These are phyloP conservation scores for Sugiyamaella japonica DNA, from an alignment of 1,139 yeast species.

Conservation along the genomic window DNA sequence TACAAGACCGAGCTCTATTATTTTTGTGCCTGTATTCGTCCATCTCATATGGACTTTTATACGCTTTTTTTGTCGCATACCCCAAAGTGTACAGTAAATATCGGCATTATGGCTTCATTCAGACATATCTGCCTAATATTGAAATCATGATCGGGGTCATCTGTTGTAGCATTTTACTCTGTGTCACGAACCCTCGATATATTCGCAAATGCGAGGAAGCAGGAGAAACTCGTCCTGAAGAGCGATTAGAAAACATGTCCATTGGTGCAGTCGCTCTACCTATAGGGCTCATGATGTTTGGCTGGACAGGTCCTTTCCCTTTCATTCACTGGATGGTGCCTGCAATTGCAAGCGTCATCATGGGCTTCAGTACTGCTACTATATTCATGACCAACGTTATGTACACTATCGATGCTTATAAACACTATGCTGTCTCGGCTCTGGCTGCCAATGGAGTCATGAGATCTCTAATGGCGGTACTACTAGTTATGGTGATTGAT, in stretches of 20 bases:
- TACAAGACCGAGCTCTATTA: constrained; percentile 12
- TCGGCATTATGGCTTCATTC: constrained; percentile 16
- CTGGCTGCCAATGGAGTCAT: constrained; percentile 55
- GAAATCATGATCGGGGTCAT: constrained; percentile 16
- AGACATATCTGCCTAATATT: constrained; percentile 14
- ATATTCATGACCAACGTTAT: constrained; percentile 69
- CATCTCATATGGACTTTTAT: constrained; percentile 16
- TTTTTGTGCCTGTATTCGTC: constrained; percentile 19
- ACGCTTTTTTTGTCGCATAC: constrained; percentile 17
- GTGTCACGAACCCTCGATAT: constrained; percentile 13
- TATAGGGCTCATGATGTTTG: constrained; percentile 42
- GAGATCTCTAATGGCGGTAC: constrained; percentile 40
- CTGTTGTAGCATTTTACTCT: constrained; percentile 3
- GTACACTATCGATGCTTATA: constrained; percentile 70
- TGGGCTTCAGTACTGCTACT: constrained; percentile 70
- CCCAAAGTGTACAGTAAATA: constrained; percentile 15
- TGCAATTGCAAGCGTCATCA: constrained; percentile 70
- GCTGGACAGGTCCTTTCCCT: constrained; percentile 52
- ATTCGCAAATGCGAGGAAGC: constrained; percentile 15
- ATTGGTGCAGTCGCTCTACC: constrained; percentile 56
- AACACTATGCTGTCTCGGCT: constrained; percentile 63
- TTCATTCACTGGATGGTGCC: constrained; percentile 75
- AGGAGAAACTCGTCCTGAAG: constrained; percentile 12
- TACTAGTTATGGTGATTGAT: constrained; percentile 17
- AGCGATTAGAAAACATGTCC: constrained; percentile 19